Base-by-base conservation (phyloP, 1,284 basidiomycete genomes). In the Cystobasidium slooffiae region DNA sequence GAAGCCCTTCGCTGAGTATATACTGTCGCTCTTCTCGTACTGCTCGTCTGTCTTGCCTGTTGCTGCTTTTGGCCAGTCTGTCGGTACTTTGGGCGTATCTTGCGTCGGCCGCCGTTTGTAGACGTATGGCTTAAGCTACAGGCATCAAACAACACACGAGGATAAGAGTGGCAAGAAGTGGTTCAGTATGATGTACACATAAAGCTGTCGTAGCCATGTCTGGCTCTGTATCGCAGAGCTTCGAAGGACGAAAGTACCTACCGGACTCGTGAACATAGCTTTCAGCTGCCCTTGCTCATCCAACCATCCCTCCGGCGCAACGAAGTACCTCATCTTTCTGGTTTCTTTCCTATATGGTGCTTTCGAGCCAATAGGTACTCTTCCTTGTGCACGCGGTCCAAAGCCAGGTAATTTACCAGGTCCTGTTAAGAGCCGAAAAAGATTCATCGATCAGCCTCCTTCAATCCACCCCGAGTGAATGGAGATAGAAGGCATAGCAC, bases 111-210 rank as follows among this genome's bases (percentile, higher is more conserved):
- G 75, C 10, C 61, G 24, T 43, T 75, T 76, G 31, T 66, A 52
- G 39, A 80, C 79, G 75, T 79, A 80, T 12, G 79, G 79, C 63
- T 76, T 77, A 58, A 80, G 72, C 79, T 80, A 75, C 20, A 62
- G n/a, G 31, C 31, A 5, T 31, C 31, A 31, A 31, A 31, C 5
- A 31, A 5, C 31, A 31, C 31, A 31, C 31, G 31, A 31, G 31
- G 31, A 31, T 5, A 7, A 22, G n/a, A 3, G 46, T 14, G 12
- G n/a, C 1, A 12, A 49, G 46, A n/a, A 12, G 46, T 14, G 3
- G 46, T 49, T 49, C 46, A 49, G 6, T 49, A 49, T n/a, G 1
- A 49, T n/a, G 46, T 41, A n/a, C 24, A 63, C 14, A 37, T 39
- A n/a, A 47, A 22, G n/a, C 70, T 67, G 31, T 31, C 5, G 31